Conservation (phyloP, 306 rosid genomes). For the Rosa rugosa region DNA sequence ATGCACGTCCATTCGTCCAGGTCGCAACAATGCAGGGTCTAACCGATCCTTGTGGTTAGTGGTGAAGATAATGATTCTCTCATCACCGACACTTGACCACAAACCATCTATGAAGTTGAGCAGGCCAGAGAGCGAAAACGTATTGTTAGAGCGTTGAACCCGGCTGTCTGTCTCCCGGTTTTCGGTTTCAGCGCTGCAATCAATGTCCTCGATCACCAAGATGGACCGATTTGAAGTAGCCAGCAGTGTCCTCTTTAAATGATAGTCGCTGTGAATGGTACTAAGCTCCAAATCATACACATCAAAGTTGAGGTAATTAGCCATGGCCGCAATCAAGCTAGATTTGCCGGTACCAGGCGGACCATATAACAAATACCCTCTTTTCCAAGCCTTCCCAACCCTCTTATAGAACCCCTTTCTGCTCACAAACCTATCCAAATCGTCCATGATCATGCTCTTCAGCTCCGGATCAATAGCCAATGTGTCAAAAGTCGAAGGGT, state of each 20-base stretch:
- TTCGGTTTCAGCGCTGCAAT: conserved; percentile 20
- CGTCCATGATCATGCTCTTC: conserved; percentile 25
- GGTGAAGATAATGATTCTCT: conserved; percentile 56
- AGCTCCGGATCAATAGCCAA: conserved; percentile 36
- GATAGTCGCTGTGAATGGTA: conserved; percentile 19
- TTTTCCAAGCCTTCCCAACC: conserved; percentile 53
- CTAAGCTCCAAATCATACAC: conserved; percentile 40
- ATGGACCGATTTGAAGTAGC: conserved; percentile 37
- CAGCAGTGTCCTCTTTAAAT: conserved; percentile 29
- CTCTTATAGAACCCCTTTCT: conserved; percentile 35
- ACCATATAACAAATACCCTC: conserved; percentile 44
- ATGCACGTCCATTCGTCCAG: conserved; percentile 63
- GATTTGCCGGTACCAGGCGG: conserved; percentile 42
- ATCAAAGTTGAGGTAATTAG: conserved; percentile 47
- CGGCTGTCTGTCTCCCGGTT: conserved; percentile 2
- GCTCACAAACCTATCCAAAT: conserved; percentile 40
- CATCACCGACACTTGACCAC: conserved; percentile 67
- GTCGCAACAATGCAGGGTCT: conserved; percentile 52
- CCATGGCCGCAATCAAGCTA: conserved; percentile 50
- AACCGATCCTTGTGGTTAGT: conserved; percentile 55
- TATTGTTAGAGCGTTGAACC: not conserved
- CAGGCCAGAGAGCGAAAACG: conserved; percentile 43
- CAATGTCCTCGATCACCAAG: conserved; percentile 46
- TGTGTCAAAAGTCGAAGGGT: conserved; percentile 41
- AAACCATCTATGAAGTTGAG: conserved; percentile 59